Evolutionary conservation across 2,329 filamentous ascomycete genomes (phyloP), one percentile per base, ranked within the genome.

Genomic region (Talaromyces amestolkiae): DNA sequence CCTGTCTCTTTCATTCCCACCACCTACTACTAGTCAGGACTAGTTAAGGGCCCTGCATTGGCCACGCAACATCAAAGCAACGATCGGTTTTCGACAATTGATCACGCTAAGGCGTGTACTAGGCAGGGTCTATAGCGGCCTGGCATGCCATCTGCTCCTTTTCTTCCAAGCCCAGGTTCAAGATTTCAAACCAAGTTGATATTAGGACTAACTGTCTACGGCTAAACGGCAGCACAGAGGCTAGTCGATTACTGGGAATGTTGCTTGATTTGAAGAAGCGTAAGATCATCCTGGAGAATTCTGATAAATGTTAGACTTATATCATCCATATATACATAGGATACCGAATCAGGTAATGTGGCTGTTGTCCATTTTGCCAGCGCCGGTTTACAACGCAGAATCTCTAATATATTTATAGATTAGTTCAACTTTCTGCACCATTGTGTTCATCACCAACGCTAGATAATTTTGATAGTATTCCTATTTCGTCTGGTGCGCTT

Each of bases 21-120:
- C 33, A 56, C n/a, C 31, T 56, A 8, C n/a, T 53, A 39, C 31
- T 53, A 51, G 22, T 22, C 43, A 54, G 27, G 27, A 39, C n/a
- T 37, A 56, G 33, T 27, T 3, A 35, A 43, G 11, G 53, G 53
- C 53, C 60, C 47, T 62, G 60, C 60, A 62, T 62, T 62, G 53
- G 47, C 60, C 60, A 62, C 47, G 60, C 47, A 62, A 54, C 22
- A 51, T 51, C 45, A 61, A 27, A 49, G 45, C 53, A 37, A 31
- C 33, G 47, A 62, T 43, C 35, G 39, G 22, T 54, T 41, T 13
- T 22, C 5, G 27, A n/a, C 35, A 17, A 33, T 19, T 62, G 47
- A 54, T 33, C 22, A 15, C 49, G 39, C 60, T 54, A 62, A 17
- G 33, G 24, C n/a, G n/a, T 51, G n/a, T 62, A 15, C 47, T 62